phyloP scores from a whole-genome alignment of 768 basidiomycete species.

The Pseudohyphozyma bogoriensis region DNA sequence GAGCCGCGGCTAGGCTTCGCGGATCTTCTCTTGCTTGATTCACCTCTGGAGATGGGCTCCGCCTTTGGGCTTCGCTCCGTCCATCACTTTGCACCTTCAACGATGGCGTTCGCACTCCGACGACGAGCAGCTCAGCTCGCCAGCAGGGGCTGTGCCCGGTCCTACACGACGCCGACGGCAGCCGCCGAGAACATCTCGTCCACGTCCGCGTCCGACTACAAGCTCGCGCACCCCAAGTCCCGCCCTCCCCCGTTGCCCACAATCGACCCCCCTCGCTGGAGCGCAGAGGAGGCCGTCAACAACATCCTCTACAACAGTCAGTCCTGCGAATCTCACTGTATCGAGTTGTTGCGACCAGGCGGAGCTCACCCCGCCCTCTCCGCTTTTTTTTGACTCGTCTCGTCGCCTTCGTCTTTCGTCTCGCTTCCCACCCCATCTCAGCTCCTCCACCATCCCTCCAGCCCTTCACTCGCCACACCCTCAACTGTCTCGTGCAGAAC shows the following conservation, averaged over 20 bases:
- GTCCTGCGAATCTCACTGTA: too few species aligned
- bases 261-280: slow-evolving; percentile 71
- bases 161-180: slow-evolving; percentile 5
- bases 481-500: slow-evolving; percentile 98
- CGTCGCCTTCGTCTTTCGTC: too few species aligned
- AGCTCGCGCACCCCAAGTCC: slow-evolving; percentile 50
- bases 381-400: neutral
- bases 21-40: too few species aligned
- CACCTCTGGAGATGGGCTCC: too few species aligned
- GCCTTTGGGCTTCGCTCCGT: too few species aligned
- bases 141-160: too few species aligned
- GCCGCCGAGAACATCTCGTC: neutral
- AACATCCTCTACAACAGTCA: slow-evolving; percentile 80
- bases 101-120: too few species aligned
- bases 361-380: too few species aligned
- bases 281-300: slow-evolving; percentile 90
- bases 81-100: too few species aligned
- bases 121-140: too few species aligned
- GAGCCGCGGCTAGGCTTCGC: too few species aligned
- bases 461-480: slow-evolving; percentile 49
- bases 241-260: slow-evolving; percentile 74
- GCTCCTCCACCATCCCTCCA: slow-evolving; percentile 28
- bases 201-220: slow-evolving; percentile 69
- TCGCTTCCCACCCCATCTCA: neutral
- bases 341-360: too few species aligned